phyloP scores from a whole-genome alignment of 2,329 filamentous ascomycete species.

The Decorospora gaudefroyi region DNA sequence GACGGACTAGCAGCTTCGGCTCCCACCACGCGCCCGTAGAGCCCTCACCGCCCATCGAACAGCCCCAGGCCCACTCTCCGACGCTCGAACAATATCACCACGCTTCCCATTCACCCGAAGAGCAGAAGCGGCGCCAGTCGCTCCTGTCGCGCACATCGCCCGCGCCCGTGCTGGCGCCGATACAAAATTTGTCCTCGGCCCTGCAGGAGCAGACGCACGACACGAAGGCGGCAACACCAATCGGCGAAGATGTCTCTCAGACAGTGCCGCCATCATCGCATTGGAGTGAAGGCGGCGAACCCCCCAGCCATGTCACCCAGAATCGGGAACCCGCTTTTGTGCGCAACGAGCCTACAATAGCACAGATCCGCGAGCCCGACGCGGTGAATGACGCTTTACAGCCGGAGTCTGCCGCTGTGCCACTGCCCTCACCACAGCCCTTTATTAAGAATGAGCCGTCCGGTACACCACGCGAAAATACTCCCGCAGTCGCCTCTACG shows the following conservation, averaged over 20 bases:
- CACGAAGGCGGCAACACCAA: slow-evolving; percentile 15
- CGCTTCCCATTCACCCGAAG: slow-evolving; percentile 52
- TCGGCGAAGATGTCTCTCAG: slow-evolving; percentile 36
- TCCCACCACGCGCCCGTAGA: slow-evolving; percentile 46
- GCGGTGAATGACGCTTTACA: slow-evolving; percentile 18
- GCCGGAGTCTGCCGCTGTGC: slow-evolving; percentile 11
- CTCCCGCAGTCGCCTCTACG: slow-evolving; percentile 31
- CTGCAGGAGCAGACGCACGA: slow-evolving; percentile 30
- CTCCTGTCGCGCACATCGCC: slow-evolving; percentile 38
- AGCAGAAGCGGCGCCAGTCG: slow-evolving; percentile 47
- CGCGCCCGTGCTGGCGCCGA: slow-evolving; percentile 49
- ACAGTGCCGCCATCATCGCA: slow-evolving; percentile 24
- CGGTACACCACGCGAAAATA: slow-evolving; percentile 45
- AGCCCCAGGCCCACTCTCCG: slow-evolving; percentile 48
- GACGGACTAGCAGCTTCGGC: slow-evolving; percentile 44
- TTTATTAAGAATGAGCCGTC: slow-evolving; percentile 50
- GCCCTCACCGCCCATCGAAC: slow-evolving; percentile 46
- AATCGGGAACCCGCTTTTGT: slow-evolving; percentile 40
- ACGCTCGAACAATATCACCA: slow-evolving; percentile 56
- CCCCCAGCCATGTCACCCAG: slow-evolving; percentile 29
- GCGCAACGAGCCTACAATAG: slow-evolving; percentile 33
- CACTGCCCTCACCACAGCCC: slow-evolving; percentile 37
- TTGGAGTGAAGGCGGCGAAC: slow-evolving; percentile 14
- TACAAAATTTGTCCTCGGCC: slow-evolving; percentile 41
- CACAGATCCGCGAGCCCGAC: slow-evolving; percentile 35